Evolutionary conservation across 2,329 filamentous ascomycete genomes (phyloP).

Genomic region (Tolypocladium guangdongense): DNA sequence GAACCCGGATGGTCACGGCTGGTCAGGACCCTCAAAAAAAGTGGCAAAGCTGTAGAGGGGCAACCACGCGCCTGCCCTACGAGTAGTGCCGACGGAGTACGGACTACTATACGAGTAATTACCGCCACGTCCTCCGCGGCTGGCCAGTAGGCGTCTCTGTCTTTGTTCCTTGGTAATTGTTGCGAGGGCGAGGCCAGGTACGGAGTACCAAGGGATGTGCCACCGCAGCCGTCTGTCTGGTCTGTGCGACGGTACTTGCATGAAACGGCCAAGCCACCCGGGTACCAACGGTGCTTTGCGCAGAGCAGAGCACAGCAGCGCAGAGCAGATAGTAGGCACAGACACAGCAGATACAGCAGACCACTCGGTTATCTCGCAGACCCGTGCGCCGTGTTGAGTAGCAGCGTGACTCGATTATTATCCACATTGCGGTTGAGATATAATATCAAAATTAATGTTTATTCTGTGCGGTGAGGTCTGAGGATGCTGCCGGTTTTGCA

Average conservation of each 20-base stretch:
- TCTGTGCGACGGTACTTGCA: background rate
- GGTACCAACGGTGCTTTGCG: too few species aligned
- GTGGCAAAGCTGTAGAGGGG: background rate
- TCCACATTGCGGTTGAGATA: too few species aligned
- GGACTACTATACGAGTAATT: too few species aligned
- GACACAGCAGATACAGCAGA: too few species aligned
- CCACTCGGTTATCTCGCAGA: too few species aligned
- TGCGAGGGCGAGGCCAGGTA: background rate
- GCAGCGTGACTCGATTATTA: too few species aligned
- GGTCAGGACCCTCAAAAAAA: background rate
- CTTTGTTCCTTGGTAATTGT: background rate
- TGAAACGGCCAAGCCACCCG: too few species aligned
- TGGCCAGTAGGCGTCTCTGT: background rate
- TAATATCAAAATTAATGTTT: too few species aligned
- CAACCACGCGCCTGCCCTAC: background rate
- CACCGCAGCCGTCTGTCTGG: background rate
- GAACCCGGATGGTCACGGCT: background rate
- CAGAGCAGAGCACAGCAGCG: too few species aligned
- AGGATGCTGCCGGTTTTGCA: background rate
- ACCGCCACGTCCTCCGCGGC: background rate
- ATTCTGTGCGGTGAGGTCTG: too few species aligned
- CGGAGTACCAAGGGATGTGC: background rate
- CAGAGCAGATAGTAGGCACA: too few species aligned
- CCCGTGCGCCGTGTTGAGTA: too few species aligned
- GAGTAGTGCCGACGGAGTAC: background rate